A percentile compares a stretch with the other conserved stretches of the same genome.
These are phyloP conservation scores for Hypoxylon lienhwacheense DNA, from an alignment of 495 filamentous ascomycete species.

Conservation along the genomic window DNA sequence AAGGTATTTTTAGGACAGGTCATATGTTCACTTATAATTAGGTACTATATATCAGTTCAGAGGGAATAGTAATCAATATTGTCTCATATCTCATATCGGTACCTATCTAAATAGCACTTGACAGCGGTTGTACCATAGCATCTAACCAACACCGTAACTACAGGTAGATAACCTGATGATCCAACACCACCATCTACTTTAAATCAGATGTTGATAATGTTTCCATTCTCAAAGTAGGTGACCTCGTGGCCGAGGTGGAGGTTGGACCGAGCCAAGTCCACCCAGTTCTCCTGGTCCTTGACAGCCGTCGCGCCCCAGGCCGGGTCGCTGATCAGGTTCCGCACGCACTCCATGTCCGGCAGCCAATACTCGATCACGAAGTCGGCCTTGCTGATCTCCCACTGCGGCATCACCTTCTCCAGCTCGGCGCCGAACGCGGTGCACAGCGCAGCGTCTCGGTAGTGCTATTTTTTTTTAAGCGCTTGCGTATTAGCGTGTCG, in stretches of 20 bases:
- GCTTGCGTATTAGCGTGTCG: too few species aligned
- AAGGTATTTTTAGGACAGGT: too few species aligned
- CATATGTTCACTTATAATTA: too few species aligned
- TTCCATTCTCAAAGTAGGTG: conserved; percentile 10
- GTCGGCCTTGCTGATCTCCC: conserved; percentile 20
- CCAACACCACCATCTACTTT: background rate
- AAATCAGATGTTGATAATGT: conserved; percentile 2
- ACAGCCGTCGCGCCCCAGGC: conserved; percentile 17
- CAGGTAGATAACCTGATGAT: background rate
- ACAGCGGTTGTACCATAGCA: too few species aligned
- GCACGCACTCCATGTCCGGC: conserved; percentile 3
- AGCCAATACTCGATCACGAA: conserved; percentile 20
- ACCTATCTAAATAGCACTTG: too few species aligned
- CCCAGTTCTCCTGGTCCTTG: conserved; percentile 9
- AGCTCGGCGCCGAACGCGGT: conserved; percentile 5
- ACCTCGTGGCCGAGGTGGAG: conserved; percentile 13
- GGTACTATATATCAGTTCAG: too few species aligned
- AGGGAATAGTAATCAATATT: too few species aligned
- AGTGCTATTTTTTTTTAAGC: background rate
- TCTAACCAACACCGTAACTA: background rate
- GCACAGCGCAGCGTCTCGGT: background rate
- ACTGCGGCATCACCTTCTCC: conserved; percentile 2
- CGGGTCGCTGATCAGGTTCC: conserved; percentile 8
- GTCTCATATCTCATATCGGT: too few species aligned
- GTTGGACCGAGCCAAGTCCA: conserved; percentile 7